Conservation (phyloP, 768 basidiomycete species). For the Gymnopilus junonius region DNA sequence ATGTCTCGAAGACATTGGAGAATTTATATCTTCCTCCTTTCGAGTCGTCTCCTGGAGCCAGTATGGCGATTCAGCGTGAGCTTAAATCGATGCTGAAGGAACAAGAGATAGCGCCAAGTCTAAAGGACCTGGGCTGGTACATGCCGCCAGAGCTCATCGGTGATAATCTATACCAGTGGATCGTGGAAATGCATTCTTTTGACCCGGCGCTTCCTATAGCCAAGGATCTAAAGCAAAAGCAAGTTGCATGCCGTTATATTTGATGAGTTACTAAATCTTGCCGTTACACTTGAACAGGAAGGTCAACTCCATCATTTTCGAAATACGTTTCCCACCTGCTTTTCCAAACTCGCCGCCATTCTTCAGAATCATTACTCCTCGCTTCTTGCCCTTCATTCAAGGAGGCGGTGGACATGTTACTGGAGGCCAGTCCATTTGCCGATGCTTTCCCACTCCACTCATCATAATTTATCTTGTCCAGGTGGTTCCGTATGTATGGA, state of each 20-base stretch:
- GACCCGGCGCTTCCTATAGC: conserved; percentile 63
- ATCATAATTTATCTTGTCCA: conserved; percentile 21
- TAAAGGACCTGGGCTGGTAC: conserved; percentile 72
- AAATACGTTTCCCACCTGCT: conserved; percentile 68
- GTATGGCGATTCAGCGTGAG: conserved; percentile 64
- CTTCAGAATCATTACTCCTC: conserved; percentile 75
- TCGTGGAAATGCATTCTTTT: conserved; percentile 75
- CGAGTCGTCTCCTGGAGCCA: conserved; percentile 56
- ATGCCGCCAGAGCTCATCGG: conserved; percentile 67
- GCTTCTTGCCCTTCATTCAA: conserved; percentile 71
- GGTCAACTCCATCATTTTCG: conserved; percentile 71
- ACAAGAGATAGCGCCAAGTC: conserved; percentile 49
- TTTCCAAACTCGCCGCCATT: conserved; percentile 77
- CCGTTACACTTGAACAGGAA: conserved; percentile 35
- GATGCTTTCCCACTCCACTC: too few species aligned
- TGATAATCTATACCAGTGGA: conserved; percentile 75
- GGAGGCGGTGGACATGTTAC: conserved; percentile 77
- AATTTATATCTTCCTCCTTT: conserved; percentile 64
- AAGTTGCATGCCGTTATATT: conserved; percentile 19
- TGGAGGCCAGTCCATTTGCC: conserved; percentile 45
- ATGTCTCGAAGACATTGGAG: conserved; percentile 47
- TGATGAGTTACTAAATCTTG: background rate
- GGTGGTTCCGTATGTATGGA: conserved; percentile 82
- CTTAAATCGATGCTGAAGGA: conserved; percentile 63
- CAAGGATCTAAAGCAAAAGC: conserved; percentile 58